These are phyloP conservation scores for Ramaria rubella DNA, from an alignment of 768 basidiomycete genomes.

Conservation along the genomic window DNA sequence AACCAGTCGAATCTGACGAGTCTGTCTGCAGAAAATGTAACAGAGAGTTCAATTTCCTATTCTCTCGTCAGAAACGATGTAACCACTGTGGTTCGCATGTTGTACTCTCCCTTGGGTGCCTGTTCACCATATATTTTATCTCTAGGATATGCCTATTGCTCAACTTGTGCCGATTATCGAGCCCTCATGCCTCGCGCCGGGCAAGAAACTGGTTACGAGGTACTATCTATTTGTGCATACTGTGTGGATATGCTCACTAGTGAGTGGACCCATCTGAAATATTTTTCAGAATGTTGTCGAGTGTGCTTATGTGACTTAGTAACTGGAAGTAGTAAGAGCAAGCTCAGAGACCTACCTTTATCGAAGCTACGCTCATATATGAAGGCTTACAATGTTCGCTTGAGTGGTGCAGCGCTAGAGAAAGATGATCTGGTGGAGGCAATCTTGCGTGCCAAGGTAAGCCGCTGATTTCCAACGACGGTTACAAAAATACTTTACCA, in stretches of 20 bases:
- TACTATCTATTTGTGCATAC: constrained; percentile 59
- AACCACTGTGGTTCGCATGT: constrained; percentile 63
- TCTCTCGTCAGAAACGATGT: constrained; percentile 58
- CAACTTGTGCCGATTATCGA: constrained; percentile 67
- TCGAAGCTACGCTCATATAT: constrained; percentile 63
- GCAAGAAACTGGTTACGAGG: constrained; percentile 49
- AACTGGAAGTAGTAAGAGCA: constrained; percentile 56
- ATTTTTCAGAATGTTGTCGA: not conserved
- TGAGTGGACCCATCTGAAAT: constrained; percentile 28
- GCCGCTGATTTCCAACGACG: not conserved
- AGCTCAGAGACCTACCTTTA: constrained; percentile 50
- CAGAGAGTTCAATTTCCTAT: constrained; percentile 64
- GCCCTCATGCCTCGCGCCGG: constrained; percentile 67
- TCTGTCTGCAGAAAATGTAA: constrained; percentile 59
- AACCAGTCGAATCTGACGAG: constrained; percentile 27
- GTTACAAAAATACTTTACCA: not conserved
- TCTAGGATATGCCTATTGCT: constrained; percentile 66
- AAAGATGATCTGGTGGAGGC: constrained; percentile 74
- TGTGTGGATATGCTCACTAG: constrained; percentile 67
- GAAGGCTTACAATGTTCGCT: constrained; percentile 59
- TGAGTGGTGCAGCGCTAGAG: constrained; percentile 53
- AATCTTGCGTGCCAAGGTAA: constrained; percentile 46
- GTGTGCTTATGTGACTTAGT: constrained; percentile 35
- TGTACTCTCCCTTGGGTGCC: constrained; percentile 1
- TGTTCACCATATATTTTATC: constrained; percentile 1